Base-by-base conservation (phyloP, 1,284 basidiomycete genomes). In the Inonotus hispidus region DNA sequence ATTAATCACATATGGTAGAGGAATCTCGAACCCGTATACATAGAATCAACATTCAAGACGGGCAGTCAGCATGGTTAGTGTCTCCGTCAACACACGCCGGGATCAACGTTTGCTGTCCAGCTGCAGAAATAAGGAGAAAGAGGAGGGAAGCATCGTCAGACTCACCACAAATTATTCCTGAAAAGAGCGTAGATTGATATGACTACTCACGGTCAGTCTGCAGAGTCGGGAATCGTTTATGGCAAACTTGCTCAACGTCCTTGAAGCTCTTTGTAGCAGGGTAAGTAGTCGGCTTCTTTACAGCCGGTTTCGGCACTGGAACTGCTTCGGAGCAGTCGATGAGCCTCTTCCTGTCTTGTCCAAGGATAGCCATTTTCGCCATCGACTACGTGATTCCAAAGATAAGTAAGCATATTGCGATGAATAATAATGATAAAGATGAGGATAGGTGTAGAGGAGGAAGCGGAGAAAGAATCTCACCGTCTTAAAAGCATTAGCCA, bases 301-400 rank as follows among this genome's bases (percentile, higher is more conserved):
- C 63, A 39, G 63, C 47, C 5, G 63, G 59, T 50, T 61, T 32
- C 14, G 63, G 59, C 16, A 43, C 35, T n/a, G 63, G 63, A 43
- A 65, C 38, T 23, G 60, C 63, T 53, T 66, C 65, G 35, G 65
- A 62, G 61, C 65, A 66, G 61, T 66, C 65, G 50, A 63, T 58
- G 45, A 66, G 61, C 23, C 55, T 38, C 32, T 54, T 60, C 27
- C 43, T 54, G 68, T 71, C 60, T 59, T 72, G 69, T 27, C 73
- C 73, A 64, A 71, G 65, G 49, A 72, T 60, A 11, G 71, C 58
- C 60, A 75, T 69, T 68, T 73, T 73, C 54, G 66, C 60, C 68
- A 73, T 70, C 29, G 70, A 52, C 50, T 52, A n/a, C 3, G 8
- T 32, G 32, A 8, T n/a, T n/a, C n/a, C n/a, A n/a, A n/a, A n/a